Evolutionary conservation across 1,284 basidiomycete genomes (phyloP), one percentile per base, ranked within the genome.

Genomic region (Irpex sp.): DNA sequence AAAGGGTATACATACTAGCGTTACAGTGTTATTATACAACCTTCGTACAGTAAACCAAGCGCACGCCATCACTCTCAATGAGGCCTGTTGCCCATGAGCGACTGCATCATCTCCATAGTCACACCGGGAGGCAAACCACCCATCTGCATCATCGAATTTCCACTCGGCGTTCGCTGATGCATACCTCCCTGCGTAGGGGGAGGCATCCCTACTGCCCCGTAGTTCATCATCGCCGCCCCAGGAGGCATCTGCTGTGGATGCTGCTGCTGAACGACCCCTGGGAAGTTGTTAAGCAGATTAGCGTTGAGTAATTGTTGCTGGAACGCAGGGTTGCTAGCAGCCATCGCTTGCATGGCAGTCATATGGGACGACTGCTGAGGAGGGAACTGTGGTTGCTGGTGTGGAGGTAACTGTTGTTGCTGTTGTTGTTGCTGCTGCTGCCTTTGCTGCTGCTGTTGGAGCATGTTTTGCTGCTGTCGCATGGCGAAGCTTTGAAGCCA

Each of bases 91-190:
- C 40, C 40, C 79, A 87, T 81, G 69, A 88, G 87, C 21, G 85
- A 85, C 72, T 87, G 85, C 71, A 88, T 60, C 78, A 87, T 83
- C 70, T 86, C 85, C 55, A 73, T 74, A 66, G 79, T 84, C 61
- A 86, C 73, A 55, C 73, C 73, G 6, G 44, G 57, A 34, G 62
- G 49, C 13, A 56, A 36, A 17, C 21, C n/a, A 19, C 54, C 54
- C 57, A 63, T 59, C 8, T 54, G 38, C 9, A 65, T 49, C 58
- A 34, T 48, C 58, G 34, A 40, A 60, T 56, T 26, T 58, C 66
- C 72, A 67, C 72, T 72, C 51, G 69, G 67, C 26, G 70, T 72
- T 3, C 70, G 58, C 57, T 67, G 38, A 44, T 69, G 64, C 70
- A 70, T 68, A 64, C 47, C 52, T 9, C 68, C 65, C 55, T 51